phyloP scores from a whole-genome alignment of 139 green algal genomes.

The Picochlorum sp. region DNA sequence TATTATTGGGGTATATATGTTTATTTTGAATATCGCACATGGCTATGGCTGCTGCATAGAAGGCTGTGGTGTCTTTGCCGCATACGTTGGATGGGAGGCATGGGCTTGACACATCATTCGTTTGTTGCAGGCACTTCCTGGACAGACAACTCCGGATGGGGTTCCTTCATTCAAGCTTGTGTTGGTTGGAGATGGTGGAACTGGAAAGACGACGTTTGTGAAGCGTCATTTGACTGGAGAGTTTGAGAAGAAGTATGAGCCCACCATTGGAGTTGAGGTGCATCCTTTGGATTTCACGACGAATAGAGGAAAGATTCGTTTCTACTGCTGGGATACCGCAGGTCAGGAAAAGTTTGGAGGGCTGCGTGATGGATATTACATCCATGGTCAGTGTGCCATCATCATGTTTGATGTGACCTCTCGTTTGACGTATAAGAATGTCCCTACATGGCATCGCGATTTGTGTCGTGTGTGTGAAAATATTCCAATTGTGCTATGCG shows the following conservation, averaged over 20 bases:
- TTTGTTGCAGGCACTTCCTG: slow-evolving; percentile 52
- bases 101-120: neutral
- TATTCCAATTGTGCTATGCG: slow-evolving; percentile 99
- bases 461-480: slow-evolving; percentile 98
- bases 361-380: slow-evolving; percentile 98
- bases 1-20: no score
- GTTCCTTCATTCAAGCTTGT: slow-evolving; percentile 96
- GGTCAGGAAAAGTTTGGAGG: slow-evolving; percentile 98
- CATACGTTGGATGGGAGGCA: neutral
- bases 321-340: slow-evolving; percentile 99
- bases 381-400: slow-evolving; percentile 98
- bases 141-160: slow-evolving; percentile 61
- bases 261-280: slow-evolving; percentile 98
- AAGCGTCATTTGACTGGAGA: slow-evolving; percentile 98
- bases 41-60: no score
- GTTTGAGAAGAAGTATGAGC: slow-evolving; percentile 99
- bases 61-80: no score
- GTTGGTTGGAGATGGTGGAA: slow-evolving; percentile 95
- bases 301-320: slow-evolving; percentile 93
- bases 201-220: slow-evolving; percentile 96
- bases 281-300: slow-evolving; percentile 98
- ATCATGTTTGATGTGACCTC: slow-evolving; percentile 99
- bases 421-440: slow-evolving; percentile 99
- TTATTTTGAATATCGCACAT: no score
- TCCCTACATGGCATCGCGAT: slow-evolving; percentile 97